Percentiles rank a stretch among this genome's conserved stretches.
Conservation (phyloP, 805 yeast genomes). For the Myxozyma mucilagina region DNA sequence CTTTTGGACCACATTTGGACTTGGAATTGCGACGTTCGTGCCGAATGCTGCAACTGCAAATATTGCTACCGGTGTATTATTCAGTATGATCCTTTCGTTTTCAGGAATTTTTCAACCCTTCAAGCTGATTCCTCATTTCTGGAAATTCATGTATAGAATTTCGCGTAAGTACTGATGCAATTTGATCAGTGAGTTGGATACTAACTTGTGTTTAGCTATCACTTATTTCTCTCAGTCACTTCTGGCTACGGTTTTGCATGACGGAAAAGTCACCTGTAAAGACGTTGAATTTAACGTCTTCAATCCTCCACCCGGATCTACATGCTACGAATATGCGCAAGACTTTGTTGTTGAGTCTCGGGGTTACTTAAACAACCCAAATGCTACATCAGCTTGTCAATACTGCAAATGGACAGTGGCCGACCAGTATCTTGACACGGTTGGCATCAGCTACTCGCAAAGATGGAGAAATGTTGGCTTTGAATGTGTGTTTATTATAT, state of each 20-base stretch:
- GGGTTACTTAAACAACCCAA: conserved; percentile 35
- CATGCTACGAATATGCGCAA: conserved; percentile 60
- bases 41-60: conserved; percentile 70
- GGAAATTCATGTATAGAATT: conserved; percentile 78
- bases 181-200: no score
- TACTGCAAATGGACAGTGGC: conserved; percentile 22
- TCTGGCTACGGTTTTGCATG: conserved; percentile 51
- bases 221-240: conserved; percentile 68
- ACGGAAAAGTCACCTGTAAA: conserved; percentile 52
- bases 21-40: conserved; percentile 56
- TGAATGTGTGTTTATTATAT: conserved; percentile 47
- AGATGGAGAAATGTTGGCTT: conserved; percentile 71
- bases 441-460: conserved; percentile 45
- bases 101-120: conserved; percentile 68
- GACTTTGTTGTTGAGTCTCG: conserved; percentile 44
- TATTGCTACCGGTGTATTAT: conserved; percentile 55
- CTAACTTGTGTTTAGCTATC: conserved; percentile 37
- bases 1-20: conserved; percentile 54
- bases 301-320: conserved; percentile 51
- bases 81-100: conserved; percentile 61
- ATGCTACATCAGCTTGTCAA: conserved; percentile 36
- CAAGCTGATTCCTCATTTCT: conserved; percentile 68
- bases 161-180: conserved; percentile 44
- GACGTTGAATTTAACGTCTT: conserved; percentile 52
- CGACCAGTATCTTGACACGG: conserved; percentile 37